A percentile compares a stretch with the other conserved stretches of the same genome.
Conservation (phyloP, 2,329 filamentous ascomycete genomes). For the Penicillium rolfsii region DNA sequence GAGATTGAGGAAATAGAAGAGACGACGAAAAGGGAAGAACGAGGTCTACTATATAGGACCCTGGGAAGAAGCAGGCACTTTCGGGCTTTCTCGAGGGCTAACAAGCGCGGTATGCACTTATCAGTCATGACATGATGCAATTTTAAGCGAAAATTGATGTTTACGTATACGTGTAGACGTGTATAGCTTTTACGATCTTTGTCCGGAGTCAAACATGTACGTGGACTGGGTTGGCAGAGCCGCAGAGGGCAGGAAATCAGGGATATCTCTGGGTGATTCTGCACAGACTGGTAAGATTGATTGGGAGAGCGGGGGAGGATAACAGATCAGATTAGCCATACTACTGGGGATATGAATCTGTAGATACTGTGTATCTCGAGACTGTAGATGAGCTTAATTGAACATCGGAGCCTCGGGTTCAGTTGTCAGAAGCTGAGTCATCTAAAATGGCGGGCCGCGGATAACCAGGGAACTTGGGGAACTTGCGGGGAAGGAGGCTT, state of each 20-base stretch:
- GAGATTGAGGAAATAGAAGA: not conserved
- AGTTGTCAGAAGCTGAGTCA: constrained; percentile 17
- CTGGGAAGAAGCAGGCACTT: not conserved
- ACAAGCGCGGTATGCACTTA: not conserved
- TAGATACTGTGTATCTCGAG: not conserved
- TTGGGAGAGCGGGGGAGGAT: not conserved
- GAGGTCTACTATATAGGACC: not conserved
- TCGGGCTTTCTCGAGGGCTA: not conserved
- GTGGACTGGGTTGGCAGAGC: not conserved
- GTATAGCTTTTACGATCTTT: not conserved
- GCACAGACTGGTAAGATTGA: not conserved
- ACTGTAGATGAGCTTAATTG: not conserved
- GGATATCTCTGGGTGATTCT: not conserved
- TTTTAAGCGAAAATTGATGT: not conserved
- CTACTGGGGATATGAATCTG: not conserved
- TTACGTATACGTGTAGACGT: not conserved
- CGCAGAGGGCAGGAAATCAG: not conserved
- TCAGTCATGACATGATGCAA: not conserved
- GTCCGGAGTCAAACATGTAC: not conserved
- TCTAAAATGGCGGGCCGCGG: not conserved
- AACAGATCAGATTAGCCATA: not conserved
- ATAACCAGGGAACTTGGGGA: no score
- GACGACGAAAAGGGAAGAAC: not conserved
- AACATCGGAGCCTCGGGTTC: constrained; percentile 12
- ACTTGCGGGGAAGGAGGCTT: not conserved